Percentiles rank a stretch among this genome's conserved stretches.
These are phyloP conservation scores for Juncus inflexus DNA, from an alignment of 176 grass and related monocot genomes.

Conservation along the genomic window DNA sequence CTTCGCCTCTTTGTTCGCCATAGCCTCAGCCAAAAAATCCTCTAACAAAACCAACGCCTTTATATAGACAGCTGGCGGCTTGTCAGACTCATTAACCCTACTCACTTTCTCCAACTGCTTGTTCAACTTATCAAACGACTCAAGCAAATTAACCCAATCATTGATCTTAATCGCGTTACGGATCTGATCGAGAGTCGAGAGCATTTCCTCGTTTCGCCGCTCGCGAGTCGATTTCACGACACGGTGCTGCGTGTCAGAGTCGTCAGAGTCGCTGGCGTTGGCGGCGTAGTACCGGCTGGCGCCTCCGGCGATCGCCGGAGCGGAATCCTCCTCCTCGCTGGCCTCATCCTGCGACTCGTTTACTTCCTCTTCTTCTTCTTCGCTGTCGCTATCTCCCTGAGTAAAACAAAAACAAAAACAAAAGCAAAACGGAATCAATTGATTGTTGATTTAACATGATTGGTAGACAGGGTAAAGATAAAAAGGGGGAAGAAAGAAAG, in stretches of 20 bases:
- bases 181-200: conserved; percentile 79
- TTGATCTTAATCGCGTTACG: conserved; percentile 97
- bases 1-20: conserved; percentile 95
- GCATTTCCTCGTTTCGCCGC: conserved; percentile 87
- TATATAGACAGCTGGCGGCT: conserved; percentile 69
- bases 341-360: neutral
- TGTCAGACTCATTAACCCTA: conserved; percentile 78
- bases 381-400: neutral
- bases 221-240: conserved; percentile 69
- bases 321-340: neutral
- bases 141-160: conserved; percentile 86
- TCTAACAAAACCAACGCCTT: conserved; percentile 80
- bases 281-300: conserved; percentile 47
- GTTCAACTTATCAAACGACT: conserved; percentile 92
- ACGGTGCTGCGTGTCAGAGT: conserved; percentile 61
- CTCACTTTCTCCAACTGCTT: conserved; percentile 95
- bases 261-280: conserved; percentile 55
- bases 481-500: no score
- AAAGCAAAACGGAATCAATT: no score
- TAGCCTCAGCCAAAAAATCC: conserved; percentile 78
- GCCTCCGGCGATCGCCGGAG: neutral
- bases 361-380: neutral
- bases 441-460: no score
- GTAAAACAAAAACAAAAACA: no score
- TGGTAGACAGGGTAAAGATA: no score